Base-by-base conservation (phyloP, 1,284 basidiomycete genomes). In the Coriolopsis trogii region DNA sequence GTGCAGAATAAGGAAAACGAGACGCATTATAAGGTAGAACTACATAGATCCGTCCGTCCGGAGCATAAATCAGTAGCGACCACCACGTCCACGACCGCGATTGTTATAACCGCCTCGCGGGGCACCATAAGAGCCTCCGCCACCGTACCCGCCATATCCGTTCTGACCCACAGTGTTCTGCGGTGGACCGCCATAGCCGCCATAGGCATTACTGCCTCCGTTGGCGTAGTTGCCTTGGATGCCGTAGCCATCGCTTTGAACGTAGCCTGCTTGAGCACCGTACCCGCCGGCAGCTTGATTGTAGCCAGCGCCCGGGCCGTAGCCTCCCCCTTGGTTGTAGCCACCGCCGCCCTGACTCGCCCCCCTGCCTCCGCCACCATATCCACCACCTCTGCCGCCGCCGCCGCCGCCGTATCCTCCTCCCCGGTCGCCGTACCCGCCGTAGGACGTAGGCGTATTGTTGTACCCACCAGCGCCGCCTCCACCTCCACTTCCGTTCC, bases 41-140 rank as follows among this genome's bases (percentile, higher is more conserved):
- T 34, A 33, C 20, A 49, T 46, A 44, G 16, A 51, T 37, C 38
- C 24, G 41, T 48, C 45, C 51, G 43, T 23, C 29, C 15, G 30
- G 18, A 5, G 33, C 29, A 29, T 37, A 26, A 18, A 44, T 75
- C 67, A 76, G 55, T 72, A 67, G 6, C 72, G 66, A 41, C 73
- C 66, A 21, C 76, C 75, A 40, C 75, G 70, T 9, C 75, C 75
- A 38, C 74, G 64, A 5, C 74, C 72, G 50, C 74, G 65, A 6
- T 68, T 61, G 38, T 65, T 53, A 36, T 65, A 62, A 10, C 60
- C 60, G 16, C 63, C 63, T 20, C 61, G 52, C 31, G 48, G 6
- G 30, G 50, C 59, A 25, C 56, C 55, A 31, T 58, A 60, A 10
- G 51, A 54, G 12, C 60, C 59, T 23, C 59, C 57, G 23, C 60